A percentile compares a stretch with the other conserved stretches of the same genome.
phyloP scores from a whole-genome alignment of 2,329 filamentous ascomycete genomes.

The Monilinia fructigena region DNA sequence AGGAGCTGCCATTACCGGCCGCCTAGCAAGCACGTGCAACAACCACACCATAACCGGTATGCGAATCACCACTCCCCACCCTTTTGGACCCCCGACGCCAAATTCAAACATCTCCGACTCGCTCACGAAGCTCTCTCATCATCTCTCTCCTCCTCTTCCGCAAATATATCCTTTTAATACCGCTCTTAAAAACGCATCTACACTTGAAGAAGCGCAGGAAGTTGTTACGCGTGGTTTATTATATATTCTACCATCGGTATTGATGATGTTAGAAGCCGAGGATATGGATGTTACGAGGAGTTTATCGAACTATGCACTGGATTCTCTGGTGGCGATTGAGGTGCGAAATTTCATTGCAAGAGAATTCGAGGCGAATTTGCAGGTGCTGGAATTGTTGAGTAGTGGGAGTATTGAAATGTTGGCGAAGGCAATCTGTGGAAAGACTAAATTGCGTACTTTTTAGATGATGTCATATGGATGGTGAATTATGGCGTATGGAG shows the following conservation, averaged over 20 bases:
- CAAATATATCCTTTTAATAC: conserved; percentile 47
- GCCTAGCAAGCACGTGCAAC: conserved; percentile 45
- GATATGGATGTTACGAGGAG: conserved; percentile 49
- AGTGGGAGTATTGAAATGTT: conserved; percentile 52
- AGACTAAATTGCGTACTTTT: conserved; percentile 40
- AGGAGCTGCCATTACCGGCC: conserved; percentile 50
- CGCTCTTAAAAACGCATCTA: conserved; percentile 46
- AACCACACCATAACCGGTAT: conserved; percentile 56
- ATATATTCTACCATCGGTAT: conserved; percentile 49
- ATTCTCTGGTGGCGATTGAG: conserved; percentile 40
- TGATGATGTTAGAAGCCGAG: conserved; percentile 52
- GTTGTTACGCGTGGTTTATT: conserved; percentile 48
- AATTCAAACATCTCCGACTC: conserved; percentile 49
- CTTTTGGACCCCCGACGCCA: conserved; percentile 55
- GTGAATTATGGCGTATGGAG: neutral
- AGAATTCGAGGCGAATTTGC: conserved; percentile 45
- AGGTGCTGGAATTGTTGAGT: conserved; percentile 55
- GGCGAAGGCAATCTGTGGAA: conserved; percentile 48
- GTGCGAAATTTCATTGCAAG: conserved; percentile 43
- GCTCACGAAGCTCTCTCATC: conserved; percentile 42
- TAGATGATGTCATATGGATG: conserved; percentile 16
- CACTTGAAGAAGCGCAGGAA: conserved; percentile 47
- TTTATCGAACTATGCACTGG: conserved; percentile 46
- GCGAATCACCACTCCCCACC: conserved; percentile 48
- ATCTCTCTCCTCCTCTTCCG: conserved; percentile 22